These are phyloP conservation scores for Raphanus hybrid DNA, from an alignment of 441 rosid species.

Conservation along the genomic window DNA sequence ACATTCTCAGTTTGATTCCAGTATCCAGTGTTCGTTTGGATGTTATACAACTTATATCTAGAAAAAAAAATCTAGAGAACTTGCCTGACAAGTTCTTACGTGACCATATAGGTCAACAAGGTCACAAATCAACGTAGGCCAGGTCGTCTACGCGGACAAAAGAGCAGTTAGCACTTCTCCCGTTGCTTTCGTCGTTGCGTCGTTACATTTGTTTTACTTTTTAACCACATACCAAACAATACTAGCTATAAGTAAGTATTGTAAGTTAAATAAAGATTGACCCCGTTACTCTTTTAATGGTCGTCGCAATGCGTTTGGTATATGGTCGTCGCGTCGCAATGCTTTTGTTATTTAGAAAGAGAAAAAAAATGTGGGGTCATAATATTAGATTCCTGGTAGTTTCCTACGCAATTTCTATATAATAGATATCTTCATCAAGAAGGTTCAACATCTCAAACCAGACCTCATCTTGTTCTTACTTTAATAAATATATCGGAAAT, in stretches of 20 bases:
- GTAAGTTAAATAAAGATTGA: not conserved
- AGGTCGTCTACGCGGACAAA: not conserved
- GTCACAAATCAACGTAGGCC: constrained; percentile 10
- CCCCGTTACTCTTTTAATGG: not conserved
- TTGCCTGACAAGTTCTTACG: constrained; percentile 17
- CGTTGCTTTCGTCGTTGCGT: constrained; percentile 16
- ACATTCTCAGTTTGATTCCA: not conserved
- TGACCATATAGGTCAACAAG: not conserved
- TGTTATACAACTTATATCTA: not conserved
- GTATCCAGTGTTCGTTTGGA: not conserved
- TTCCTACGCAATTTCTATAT: constrained; percentile 17
- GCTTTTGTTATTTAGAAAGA: not conserved
- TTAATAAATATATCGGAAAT: not conserved
- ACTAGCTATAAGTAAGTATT: not conserved
- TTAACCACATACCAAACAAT: not conserved
- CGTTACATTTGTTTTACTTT: not conserved
- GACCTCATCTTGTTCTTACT: constrained; percentile 18
- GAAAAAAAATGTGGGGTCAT: not conserved
- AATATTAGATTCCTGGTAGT: not conserved
- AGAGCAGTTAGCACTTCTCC: not conserved
- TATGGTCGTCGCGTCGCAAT: too few relatives aligned
- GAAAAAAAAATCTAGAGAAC: constrained; percentile 5
- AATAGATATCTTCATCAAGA: constrained; percentile 9
- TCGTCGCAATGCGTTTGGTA: not conserved
- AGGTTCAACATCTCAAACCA: not conserved